phyloP scores from a whole-genome alignment of 2,329 filamentous ascomycete species.

The Curvularia sp. region DNA sequence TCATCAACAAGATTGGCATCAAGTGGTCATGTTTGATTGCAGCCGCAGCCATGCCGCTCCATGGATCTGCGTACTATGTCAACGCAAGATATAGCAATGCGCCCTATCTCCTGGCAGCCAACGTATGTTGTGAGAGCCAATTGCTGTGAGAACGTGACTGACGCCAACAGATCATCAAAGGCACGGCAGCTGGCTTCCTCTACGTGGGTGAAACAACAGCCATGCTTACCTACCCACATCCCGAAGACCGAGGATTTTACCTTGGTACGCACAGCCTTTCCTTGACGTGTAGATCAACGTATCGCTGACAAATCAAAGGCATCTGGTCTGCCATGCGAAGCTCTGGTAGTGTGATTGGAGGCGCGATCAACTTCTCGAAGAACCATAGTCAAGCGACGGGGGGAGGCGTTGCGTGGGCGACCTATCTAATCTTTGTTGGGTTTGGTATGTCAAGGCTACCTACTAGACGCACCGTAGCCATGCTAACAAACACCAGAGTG shows the following conservation, averaged over 20 bases:
- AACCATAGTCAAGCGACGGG: constrained; percentile 8
- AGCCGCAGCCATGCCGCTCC: constrained; percentile 15
- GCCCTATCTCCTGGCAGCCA: constrained; percentile 16
- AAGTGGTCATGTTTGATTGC: constrained; percentile 22
- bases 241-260: constrained; percentile 17
- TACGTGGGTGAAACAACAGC: constrained; percentile 23
- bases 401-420: constrained; percentile 16
- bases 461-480: neutral
- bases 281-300: neutral
- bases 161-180: constrained; percentile 14
- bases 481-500: constrained; percentile 9
- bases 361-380: constrained; percentile 20
- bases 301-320: constrained; percentile 4
- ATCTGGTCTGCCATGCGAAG: constrained; percentile 24
- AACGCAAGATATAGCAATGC: constrained; percentile 16
- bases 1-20: constrained; percentile 21
- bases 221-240: constrained; percentile 19
- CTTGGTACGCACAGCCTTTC: constrained; percentile 5
- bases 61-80: constrained; percentile 19
- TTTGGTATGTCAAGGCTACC: constrained; percentile 9
- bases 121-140: constrained; percentile 1
- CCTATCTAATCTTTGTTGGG: constrained; percentile 18
- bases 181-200: constrained; percentile 12
- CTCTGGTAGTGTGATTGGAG: constrained; percentile 19
- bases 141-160: neutral